These are phyloP conservation scores for Parmelia sp. DNA, from an alignment of 495 filamentous ascomycete genomes.

Conservation along the genomic window DNA sequence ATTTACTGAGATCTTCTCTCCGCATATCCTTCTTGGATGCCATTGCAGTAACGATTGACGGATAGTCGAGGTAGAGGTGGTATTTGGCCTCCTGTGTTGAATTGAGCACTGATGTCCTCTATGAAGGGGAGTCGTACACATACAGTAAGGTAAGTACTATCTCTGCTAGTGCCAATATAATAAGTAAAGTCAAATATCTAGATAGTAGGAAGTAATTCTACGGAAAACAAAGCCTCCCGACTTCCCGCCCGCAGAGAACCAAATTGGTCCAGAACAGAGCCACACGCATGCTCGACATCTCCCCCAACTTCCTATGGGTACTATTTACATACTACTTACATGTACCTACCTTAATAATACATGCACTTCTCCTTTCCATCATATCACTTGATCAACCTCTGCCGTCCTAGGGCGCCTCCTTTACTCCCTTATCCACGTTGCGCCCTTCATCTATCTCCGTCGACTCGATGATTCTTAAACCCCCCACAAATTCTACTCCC, in stretches of 20 bases:
- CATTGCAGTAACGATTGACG: constrained; percentile 39
- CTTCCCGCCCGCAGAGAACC: constrained; percentile 4
- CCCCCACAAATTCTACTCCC: not conserved
- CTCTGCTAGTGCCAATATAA: not conserved
- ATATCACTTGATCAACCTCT: not conserved
- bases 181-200: not conserved
- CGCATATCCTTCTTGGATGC: constrained; percentile 81
- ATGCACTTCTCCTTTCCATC: not conserved
- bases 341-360: not conserved
- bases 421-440: constrained; percentile 11
- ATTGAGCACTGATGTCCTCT: not conserved
- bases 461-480: not conserved
- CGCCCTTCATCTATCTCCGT: not conserved
- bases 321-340: not conserved
- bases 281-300: not conserved
- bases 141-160: not conserved
- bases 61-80: too few relatives aligned
- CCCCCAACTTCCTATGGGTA: not conserved
- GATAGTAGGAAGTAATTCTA: too few relatives aligned
- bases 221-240: not conserved
- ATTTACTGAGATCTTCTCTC: constrained; percentile 70
- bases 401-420: not conserved
- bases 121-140: not conserved
- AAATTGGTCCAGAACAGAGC: not conserved
- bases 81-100: too few relatives aligned